A percentile compares a stretch with the other conserved stretches of the same genome.
These are phyloP conservation scores for Pilaira anomala DNA, from an alignment of 192 early-diverging fungal species.

Conservation along the genomic window DNA sequence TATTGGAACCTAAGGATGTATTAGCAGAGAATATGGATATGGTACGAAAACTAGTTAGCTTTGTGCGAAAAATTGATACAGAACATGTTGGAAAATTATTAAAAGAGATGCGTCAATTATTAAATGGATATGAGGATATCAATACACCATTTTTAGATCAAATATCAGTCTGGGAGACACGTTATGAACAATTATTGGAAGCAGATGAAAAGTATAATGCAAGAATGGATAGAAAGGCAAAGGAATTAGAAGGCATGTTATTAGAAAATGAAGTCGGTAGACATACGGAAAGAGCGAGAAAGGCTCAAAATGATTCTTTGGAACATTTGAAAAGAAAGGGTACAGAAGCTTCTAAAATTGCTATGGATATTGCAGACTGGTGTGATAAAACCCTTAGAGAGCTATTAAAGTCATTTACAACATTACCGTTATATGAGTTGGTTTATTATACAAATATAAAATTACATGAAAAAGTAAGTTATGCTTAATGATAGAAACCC, in stretches of 20 bases:
- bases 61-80: slow-evolving; percentile 36
- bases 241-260: slow-evolving; percentile 32
- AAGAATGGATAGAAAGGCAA: slow-evolving; percentile 4
- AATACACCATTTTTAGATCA: neutral
- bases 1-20: slow-evolving; percentile 42
- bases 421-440: slow-evolving; percentile 69
- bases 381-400: slow-evolving; percentile 25
- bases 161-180: neutral
- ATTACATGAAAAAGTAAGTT: slow-evolving; percentile 68
- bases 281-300: slow-evolving; percentile 43
- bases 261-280: slow-evolving; percentile 27
- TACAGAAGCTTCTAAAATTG: slow-evolving; percentile 29
- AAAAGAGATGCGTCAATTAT: neutral
- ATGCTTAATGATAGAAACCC: too few relatives aligned
- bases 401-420: slow-evolving; percentile 50
- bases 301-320: slow-evolving; percentile 38
- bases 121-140: neutral
- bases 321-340: slow-evolving; percentile 38
- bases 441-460: slow-evolving; percentile 73
- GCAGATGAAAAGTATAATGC: neutral
- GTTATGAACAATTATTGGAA: neutral
- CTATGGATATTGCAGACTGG: slow-evolving; percentile 40
- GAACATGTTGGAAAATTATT: slow-evolving; percentile 14
- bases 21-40: slow-evolving; percentile 6
- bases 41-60: slow-evolving; percentile 31